Evolutionary conservation across 23 red algal genomes (phyloP).

Genomic region (Gracilaria vermiculophylla): DNA sequence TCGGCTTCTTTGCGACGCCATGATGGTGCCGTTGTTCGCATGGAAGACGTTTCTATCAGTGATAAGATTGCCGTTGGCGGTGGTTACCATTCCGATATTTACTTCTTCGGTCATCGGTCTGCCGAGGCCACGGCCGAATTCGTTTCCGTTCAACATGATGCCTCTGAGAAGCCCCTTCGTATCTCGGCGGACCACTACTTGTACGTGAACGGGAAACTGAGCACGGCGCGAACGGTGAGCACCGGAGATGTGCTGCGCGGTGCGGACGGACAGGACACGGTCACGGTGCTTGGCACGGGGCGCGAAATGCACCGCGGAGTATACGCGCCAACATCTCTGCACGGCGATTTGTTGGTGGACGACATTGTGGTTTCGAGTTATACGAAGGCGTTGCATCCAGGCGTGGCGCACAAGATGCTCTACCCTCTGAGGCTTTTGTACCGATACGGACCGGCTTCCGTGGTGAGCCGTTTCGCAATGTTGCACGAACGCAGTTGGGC

Average conservation of each 20-base stretch:
- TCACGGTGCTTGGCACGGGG: neutral
- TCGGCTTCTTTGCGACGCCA: slow-evolving; percentile 48
- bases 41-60: slow-evolving; percentile 31
- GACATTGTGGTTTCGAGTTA: slow-evolving; percentile 78
- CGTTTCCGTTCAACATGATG: slow-evolving; percentile 45
- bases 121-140: slow-evolving; percentile 12
- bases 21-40: slow-evolving; percentile 20
- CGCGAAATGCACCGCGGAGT: slow-evolving; percentile 20
- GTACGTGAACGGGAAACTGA: slow-evolving; percentile 67
- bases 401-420: slow-evolving; percentile 53
- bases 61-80: slow-evolving; percentile 54
- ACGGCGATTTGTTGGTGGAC: slow-evolving; percentile 68
- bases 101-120: slow-evolving; percentile 63
- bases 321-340: slow-evolving; percentile 63
- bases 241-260: slow-evolving; percentile 41
- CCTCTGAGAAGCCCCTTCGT: slow-evolving; percentile 27
- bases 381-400: slow-evolving; percentile 54
- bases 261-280: slow-evolving; percentile 22
- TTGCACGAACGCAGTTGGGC: slow-evolving; percentile 43
- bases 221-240: slow-evolving; percentile 39
- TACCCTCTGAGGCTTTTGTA: slow-evolving; percentile 59
- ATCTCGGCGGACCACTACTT: slow-evolving; percentile 68
- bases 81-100: slow-evolving; percentile 69
- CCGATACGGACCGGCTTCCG: slow-evolving; percentile 17
- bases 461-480: slow-evolving; percentile 47